Conservation (phyloP, 345 rosid genomes). For the Sapria himalayana region DNA sequence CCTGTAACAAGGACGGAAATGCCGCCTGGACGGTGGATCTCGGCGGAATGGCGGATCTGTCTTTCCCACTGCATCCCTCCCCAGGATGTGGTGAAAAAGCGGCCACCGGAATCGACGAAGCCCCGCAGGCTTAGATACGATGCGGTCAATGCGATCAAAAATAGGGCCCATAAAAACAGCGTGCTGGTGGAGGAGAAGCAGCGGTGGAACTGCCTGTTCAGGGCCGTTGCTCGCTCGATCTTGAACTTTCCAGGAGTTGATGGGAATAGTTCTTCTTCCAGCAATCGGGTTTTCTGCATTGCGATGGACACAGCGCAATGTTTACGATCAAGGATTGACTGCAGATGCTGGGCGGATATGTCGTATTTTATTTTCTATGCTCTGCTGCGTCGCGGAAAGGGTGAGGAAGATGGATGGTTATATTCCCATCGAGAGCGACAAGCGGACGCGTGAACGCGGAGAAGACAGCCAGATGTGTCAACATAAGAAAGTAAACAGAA, state of each 20-base stretch:
- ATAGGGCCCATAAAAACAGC: conserved; percentile 80
- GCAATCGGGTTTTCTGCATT: conserved; percentile 29
- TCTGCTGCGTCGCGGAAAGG: no score
- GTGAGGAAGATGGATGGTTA: no score
- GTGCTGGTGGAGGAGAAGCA: conserved; percentile 74
- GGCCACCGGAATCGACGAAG: conserved; percentile 58
- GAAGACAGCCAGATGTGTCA: no score
- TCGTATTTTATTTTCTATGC: no score
- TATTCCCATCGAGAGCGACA: no score
- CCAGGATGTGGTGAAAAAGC: conserved; percentile 36
- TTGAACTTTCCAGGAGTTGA: conserved; percentile 89
- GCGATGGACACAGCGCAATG: no score
- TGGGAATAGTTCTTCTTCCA: conserved; percentile 61
- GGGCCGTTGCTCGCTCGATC: conserved; percentile 24
- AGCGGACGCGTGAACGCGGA: no score
- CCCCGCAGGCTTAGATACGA: conserved; percentile 65
- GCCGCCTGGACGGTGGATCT: conserved; percentile 45
- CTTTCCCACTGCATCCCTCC: conserved; percentile 75
- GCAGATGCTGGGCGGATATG: no score
- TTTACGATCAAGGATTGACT: no score
- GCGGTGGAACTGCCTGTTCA: conserved; percentile 57
- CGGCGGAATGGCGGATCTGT: conserved; percentile 40
- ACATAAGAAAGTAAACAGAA: no score
- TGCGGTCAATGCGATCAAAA: conserved; percentile 73
- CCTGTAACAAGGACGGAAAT: conserved; percentile 65